Base-by-base conservation (phyloP, 1,284 basidiomycete genomes). In the Stygiomarasmius scandens region DNA sequence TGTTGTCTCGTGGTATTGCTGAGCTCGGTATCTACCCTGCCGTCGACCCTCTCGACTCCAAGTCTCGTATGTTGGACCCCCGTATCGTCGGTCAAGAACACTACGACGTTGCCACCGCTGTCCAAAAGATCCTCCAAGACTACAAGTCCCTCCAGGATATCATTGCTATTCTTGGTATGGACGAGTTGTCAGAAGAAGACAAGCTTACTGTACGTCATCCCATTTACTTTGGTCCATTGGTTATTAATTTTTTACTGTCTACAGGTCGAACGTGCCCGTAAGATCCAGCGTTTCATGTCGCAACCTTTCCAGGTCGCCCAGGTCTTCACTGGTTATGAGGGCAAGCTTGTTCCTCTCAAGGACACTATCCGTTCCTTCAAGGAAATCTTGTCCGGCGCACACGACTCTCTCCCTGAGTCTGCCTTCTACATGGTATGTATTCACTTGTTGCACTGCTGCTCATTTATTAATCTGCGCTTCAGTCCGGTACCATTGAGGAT, bases 21-120 rank as follows among this genome's bases (percentile, higher is more conserved):
- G 96, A 98, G 83, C 89, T 98, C 65, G 96, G 96, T 92, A 98
- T 99, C 79, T 99, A 98, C 85, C 96, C 96, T 64, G 96, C 96
- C 67, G 96, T 99, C 75, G 96, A 98, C 80, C 96, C 96, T 64
- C 89, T 99, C 62, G 96, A 98, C 81, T 98, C 96, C 65, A 98
- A 98, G 81, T 98, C 96, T 12, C 95, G 96, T 81, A 98, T 98
- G 95, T 84, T 99, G 67, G 96, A 99, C 82, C 96, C 96, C 69
- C 94, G 96, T 86, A 93, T 99, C 66, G 95, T 92, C 66, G 90
- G 90, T 56, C 73, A 82, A 70, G 93, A 96, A 77, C 96, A 98
- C 82, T 98, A 99, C 81, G 85, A 93, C 55, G 87, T 96, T 66
- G 96, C 96, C 60, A 96, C 95, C 60, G 89, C 92, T 61, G 93